Base-by-base conservation (phyloP, 495 filamentous ascomycete genomes). In the Hyaloscypha variabilis region DNA sequence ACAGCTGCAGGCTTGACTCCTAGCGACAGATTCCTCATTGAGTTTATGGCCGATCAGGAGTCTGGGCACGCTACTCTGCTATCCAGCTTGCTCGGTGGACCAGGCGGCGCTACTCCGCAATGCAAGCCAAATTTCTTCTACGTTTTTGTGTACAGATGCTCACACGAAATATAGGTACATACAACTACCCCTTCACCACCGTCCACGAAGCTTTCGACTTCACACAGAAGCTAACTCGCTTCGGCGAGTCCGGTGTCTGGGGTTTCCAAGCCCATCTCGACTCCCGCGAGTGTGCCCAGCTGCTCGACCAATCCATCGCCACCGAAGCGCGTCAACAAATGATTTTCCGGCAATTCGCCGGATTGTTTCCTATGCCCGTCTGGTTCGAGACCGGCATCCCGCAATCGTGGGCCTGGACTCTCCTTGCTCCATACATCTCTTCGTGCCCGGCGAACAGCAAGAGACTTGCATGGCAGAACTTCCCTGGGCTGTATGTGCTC, bases 291-390 rank as follows among this genome's bases (percentile, higher is more conserved):
- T 89, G 88, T 19, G 90, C 82, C 0, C 86, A 88, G 69, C 76
- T 96, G 23, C 82, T 96, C 1, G 77, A 90, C 13, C 89, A 92
- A 74, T 87, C 87, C 26, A 90, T 97, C 76, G 84, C 91, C 25
- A 90, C 87, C n/a, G 93, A 96, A 70, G 89, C 91, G 17, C 88
- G 93, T 2, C 93, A 96, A 77, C 91, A 97, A 78, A 83, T 93
- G 80, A 90, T 91, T 63, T 96, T 95, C 83, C 89, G 92, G 25
- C 92, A 96, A 68, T 91, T 96, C 76, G 82, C 87, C 30, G 93
- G 92, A 28, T 84, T 96, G 25, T 91, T 90, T 76, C 91, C 92
- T 2, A 93, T 91, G 89, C 88, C 91, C 0, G 90, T 90, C 3
- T 96, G 90, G 90, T 94, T 94, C 74, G 86, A 93, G 75, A 82